Conservation (phyloP, 2,329 filamentous ascomycete genomes). For the Trichoderma cornu-damae region DNA sequence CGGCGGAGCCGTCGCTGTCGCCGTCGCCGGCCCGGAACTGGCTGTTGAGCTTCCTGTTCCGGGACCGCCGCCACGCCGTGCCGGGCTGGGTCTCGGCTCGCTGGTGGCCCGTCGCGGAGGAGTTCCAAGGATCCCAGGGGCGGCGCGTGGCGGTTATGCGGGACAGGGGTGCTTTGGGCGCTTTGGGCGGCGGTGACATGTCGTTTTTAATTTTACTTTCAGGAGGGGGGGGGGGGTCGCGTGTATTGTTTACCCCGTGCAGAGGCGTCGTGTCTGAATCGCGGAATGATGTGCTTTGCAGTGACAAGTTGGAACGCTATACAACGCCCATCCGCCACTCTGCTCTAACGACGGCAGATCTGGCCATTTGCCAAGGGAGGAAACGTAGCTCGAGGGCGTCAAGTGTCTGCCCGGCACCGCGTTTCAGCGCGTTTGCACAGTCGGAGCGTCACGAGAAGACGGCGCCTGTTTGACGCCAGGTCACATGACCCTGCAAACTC, state of each 20-base stretch:
- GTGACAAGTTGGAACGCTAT: too few species aligned
- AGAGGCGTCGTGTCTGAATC: background rate
- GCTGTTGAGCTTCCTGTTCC: constrained; percentile 61
- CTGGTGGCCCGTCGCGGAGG: constrained; percentile 72
- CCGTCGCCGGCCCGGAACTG: constrained; percentile 57
- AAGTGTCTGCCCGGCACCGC: background rate
- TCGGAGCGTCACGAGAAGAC: constrained; percentile 14
- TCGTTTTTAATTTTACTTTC: background rate
- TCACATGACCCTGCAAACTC: constrained; percentile 25
- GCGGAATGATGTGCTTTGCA: background rate
- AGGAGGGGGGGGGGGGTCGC: background rate
- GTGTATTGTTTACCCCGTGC: too few species aligned
- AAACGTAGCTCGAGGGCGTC: background rate
- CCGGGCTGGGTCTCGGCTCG: constrained; percentile 62
- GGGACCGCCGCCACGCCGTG: constrained; percentile 64
- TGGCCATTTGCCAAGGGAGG: constrained; percentile 2
- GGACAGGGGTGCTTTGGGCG: constrained; percentile 22
- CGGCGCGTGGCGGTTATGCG: constrained; percentile 40
- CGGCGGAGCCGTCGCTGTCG: constrained; percentile 49
- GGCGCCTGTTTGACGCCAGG: constrained; percentile 23
- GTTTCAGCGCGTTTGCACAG: constrained; percentile 22
- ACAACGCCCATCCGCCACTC: too few species aligned
- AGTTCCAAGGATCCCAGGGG: constrained; percentile 66
- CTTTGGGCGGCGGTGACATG: constrained; percentile 17
- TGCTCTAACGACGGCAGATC: too few species aligned